Conservation (phyloP, 306 rosid genomes). For the Cajanus cajan region DNA sequence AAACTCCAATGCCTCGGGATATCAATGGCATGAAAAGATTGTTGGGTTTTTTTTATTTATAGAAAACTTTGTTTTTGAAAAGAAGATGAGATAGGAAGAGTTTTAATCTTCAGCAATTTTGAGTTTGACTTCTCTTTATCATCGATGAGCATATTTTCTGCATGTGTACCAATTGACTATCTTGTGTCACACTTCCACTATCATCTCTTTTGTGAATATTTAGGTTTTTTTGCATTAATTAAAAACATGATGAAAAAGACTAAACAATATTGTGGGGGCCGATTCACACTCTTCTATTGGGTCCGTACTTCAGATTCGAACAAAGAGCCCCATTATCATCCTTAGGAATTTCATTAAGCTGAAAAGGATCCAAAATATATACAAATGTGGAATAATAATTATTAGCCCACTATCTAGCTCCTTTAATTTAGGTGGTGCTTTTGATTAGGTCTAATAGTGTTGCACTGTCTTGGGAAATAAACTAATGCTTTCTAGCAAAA, state of each 20-base stretch:
- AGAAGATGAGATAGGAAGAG: background rate
- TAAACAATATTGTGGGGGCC: too few relatives aligned
- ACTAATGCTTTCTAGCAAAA: background rate
- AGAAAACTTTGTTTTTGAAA: background rate
- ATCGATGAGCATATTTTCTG: background rate
- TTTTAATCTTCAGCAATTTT: background rate
- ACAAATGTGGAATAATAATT: too few relatives aligned
- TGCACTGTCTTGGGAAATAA: background rate
- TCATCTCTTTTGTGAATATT: background rate
- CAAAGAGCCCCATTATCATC: too few relatives aligned
- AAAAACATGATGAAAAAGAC: background rate
- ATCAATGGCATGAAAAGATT: background rate
- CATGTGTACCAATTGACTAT: background rate
- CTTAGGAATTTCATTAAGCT: too few relatives aligned
- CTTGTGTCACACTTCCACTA: background rate
- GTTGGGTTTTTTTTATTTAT: background rate
- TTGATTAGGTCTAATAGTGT: background rate
- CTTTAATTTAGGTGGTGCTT: background rate
- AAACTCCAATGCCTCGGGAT: constrained; percentile 4
- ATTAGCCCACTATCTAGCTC: background rate
- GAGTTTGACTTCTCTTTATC: too few relatives aligned
- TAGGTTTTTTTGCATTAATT: too few relatives aligned
- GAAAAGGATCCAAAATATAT: too few relatives aligned
- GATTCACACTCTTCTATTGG: too few relatives aligned
- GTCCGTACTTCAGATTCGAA: too few relatives aligned